Evolutionary conservation across 108 stramenopile species (phyloP), one percentile per base, ranked within the genome.

Genomic region (Fragilariopsis cylindrus): DNA sequence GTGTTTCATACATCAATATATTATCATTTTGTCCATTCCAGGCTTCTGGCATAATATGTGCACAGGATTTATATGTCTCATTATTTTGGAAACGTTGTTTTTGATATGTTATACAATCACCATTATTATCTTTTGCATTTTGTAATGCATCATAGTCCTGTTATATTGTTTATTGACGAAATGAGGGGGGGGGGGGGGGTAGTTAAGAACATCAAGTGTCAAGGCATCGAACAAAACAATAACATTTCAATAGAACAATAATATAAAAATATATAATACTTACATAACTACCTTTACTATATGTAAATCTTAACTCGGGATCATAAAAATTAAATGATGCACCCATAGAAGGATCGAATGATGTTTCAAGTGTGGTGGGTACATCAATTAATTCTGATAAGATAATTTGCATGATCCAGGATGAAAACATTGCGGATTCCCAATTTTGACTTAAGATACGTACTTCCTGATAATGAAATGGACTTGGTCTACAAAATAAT

Each of bases 331-430:
- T 73, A 43, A 70, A 48, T 19, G 69, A 30, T 39, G 0, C 45
- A 9, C 58, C 77, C 50, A 44, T 45, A n/a, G 0, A 16, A 13
- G 68, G 75, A 15, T 64, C 52, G 1, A 30, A 30, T 12, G 53
- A n/a, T 11, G 68, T 62, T 0, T 77, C 83, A 19, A 84, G 57
- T 0, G 80, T 54, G 3, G 56, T 54, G 3, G 83, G 83, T 39
- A 84, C 83, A 40, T 70, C 73, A n/a, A 81, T 64, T 4, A 77
- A 48, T 68, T 84, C 83, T 12, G 57, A 73, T n/a, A 84, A 52
- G 45, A 80, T 57, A 6, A 84, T 81, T 72, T 84, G 83, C 19
- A 78, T 47, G 7, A 84, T 77, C 78, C 78, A 84, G 43, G 41
- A 52, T 16, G 72, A 72, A 12, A 84, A 60, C 21, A 81, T 81